Evolutionary conservation across 164 flowering plant species (phyloP).

Genomic region (Cinnamomum chago): DNA sequence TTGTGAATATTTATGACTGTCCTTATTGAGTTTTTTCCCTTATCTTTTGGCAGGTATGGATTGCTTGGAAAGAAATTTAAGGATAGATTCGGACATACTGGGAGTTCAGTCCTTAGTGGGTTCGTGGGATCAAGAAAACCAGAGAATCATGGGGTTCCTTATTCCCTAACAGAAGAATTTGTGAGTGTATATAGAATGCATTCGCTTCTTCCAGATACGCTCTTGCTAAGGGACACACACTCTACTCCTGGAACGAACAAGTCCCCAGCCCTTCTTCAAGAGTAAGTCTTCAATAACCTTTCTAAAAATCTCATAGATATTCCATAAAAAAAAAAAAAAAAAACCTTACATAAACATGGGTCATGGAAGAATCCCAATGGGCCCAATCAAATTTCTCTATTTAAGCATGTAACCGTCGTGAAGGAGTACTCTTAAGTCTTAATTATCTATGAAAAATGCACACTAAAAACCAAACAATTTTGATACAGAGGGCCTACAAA

Average conservation of each 20-base stretch:
- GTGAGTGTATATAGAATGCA: constrained; percentile 69
- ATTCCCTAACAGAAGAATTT: constrained; percentile 67
- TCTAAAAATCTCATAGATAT: no score
- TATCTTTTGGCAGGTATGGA: constrained; percentile 33
- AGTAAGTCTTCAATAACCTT: constrained; percentile 13
- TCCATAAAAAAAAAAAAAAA: no score
- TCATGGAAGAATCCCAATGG: no score
- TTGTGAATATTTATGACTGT: no score
- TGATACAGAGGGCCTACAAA: no score
- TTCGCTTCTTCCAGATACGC: constrained; percentile 55
- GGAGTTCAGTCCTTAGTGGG: constrained; percentile 26
- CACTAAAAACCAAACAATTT: no score
- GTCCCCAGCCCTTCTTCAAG: constrained; percentile 23
- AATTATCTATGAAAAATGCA: no score
- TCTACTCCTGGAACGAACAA: constrained; percentile 24
- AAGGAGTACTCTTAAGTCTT: no score
- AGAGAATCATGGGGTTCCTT: constrained; percentile 49
- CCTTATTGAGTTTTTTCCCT: no score
- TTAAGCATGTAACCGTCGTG: no score
- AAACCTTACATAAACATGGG: no score
- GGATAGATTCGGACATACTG: constrained; percentile 36
- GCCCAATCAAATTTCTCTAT: not conserved
- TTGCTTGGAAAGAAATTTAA: constrained; percentile 44
- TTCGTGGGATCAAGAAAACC: constrained; percentile 32
- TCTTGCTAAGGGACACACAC: constrained; percentile 29